Percentiles rank a stretch among this genome's conserved stretches.
Conservation (phyloP, 345 rosid genomes). For the Geranium rotundifolium region DNA sequence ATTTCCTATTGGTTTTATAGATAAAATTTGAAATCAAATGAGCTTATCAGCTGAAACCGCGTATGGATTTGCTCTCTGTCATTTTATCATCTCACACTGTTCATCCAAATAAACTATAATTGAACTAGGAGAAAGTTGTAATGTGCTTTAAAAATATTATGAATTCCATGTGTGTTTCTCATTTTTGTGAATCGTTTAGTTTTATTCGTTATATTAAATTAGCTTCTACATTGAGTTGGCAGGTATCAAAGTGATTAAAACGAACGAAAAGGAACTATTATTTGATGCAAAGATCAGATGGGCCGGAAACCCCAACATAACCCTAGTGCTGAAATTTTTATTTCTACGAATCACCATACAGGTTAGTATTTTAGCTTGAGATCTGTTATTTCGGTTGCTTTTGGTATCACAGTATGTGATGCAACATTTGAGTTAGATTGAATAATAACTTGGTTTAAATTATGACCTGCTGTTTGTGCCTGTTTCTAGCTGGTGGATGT, state of each 20-base stretch:
- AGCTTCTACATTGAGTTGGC: conserved; percentile 9
- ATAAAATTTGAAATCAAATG: too few relatives aligned
- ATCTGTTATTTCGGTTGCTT: neutral
- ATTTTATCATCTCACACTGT: too few relatives aligned
- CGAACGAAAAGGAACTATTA: conserved; percentile 32
- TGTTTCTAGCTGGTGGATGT: conserved; percentile 30
- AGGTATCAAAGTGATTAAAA: conserved; percentile 35
- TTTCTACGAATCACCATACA: conserved; percentile 24
- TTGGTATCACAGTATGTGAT: neutral
- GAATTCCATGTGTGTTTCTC: neutral
- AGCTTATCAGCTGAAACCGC: too few relatives aligned
- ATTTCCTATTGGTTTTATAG: neutral
- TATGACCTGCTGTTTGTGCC: conserved; percentile 5
- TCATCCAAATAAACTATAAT: too few relatives aligned
- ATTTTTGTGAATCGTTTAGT: neutral
- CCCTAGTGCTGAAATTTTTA: conserved; percentile 22
- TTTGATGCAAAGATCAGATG: conserved; percentile 33
- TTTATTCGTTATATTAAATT: neutral
- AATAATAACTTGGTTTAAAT: neutral
- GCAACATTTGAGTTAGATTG: neutral
- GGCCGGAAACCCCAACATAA: conserved; percentile 45
- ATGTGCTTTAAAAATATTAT: too few relatives aligned
- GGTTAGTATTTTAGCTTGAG: conserved; percentile 18
- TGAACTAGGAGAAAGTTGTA: too few relatives aligned
- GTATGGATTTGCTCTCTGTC: too few relatives aligned